Base-by-base conservation (phyloP, 2,329 filamentous ascomycete species). In the Geosmithia putterillii region DNA sequence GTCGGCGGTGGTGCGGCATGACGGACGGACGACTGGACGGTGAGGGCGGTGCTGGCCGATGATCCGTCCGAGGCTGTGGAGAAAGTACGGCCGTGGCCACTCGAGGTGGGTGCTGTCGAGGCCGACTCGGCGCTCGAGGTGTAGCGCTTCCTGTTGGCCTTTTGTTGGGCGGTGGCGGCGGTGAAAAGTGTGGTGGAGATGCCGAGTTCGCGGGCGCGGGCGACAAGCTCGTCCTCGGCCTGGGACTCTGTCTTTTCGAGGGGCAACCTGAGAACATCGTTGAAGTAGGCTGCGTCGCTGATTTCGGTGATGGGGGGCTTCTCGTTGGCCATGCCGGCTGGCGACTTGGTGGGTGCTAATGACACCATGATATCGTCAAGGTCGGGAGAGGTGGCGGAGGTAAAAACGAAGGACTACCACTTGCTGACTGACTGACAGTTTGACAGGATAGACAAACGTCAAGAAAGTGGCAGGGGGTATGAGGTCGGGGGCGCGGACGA, bases 61-160 rank as follows among this genome's bases (percentile, higher is more conserved):
- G 70, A 67, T 7, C 52, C 62, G 5, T 58, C 56, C 14, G 70
- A 69, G 8, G 57, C 60, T 38, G 65, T 63, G 3, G 71, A 73
- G 47, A 60, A 62, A 14, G 64, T 65, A 34, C 68, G 68, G 20
- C 59, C 62, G 51, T 68, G 67, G 23, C 55, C 60, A 9, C 10
- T 12, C 28, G 28, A 39, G 20, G 54, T 62, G 23, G 59, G 59
- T 34, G 63, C 59, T 20, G 61, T 56, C 7, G 67, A 69, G 28
- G 59, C 59, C 18, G 68, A 71, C 46, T 69, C 61, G 47, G 63
- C 59, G 43, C 58, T 62, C 25, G 61, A 62, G 3, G 55, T 58
- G 44, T 62, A 58, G 41, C 57, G 58, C 45, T 63, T n/a, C n/a
- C n/a, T 62, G 28, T 65, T 57, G 28, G 53, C 50, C 10, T 32